These are phyloP conservation scores for Trypanosoma rangeli DNA, from an alignment of 208 protist species.

Conservation along the genomic window DNA sequence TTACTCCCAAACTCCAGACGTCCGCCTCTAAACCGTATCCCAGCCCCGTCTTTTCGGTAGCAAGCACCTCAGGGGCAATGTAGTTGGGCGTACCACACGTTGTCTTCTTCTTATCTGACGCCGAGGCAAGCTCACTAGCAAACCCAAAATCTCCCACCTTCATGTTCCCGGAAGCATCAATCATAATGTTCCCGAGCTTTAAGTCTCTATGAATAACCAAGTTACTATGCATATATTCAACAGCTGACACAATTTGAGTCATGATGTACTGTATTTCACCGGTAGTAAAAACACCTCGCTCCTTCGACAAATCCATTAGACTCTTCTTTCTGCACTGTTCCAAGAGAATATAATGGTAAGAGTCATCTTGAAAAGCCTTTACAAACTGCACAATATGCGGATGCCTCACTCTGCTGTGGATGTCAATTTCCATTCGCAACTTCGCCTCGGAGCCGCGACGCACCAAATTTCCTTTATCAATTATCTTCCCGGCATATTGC, in stretches of 20 bases:
- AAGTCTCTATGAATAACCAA: slow-evolving; percentile 82
- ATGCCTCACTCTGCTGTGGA: slow-evolving; percentile 64
- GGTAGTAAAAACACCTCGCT: slow-evolving; percentile 39
- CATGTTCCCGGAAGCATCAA: slow-evolving; percentile 76
- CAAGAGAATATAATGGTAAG: slow-evolving; percentile 75
- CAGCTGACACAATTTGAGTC: slow-evolving; percentile 77
- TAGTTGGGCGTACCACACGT: slow-evolving; percentile 97
- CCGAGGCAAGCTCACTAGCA: slow-evolving; percentile 40
- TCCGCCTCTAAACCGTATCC: slow-evolving; percentile 93
- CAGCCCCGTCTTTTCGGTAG: slow-evolving; percentile 32
- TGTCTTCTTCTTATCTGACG: slow-evolving; percentile 56
- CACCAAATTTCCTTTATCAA: slow-evolving; percentile 49
- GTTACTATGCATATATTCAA: slow-evolving; percentile 83
- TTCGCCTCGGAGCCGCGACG: slow-evolving; percentile 38
- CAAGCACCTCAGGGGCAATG: slow-evolving; percentile 92
- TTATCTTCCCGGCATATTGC: slow-evolving; percentile 68
- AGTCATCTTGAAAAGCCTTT: slow-evolving; percentile 55
- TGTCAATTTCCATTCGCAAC: slow-evolving; percentile 63
- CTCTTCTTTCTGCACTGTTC: slow-evolving; percentile 57
- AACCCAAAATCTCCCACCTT: slow-evolving; percentile 95
- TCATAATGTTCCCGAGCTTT: slow-evolving; percentile 92
- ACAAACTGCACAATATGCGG: slow-evolving; percentile 68
- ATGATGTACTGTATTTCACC: slow-evolving; percentile 78
- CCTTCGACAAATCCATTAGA: slow-evolving; percentile 55
- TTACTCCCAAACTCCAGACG: slow-evolving; percentile 94